Base-by-base conservation (phyloP, 495 filamentous ascomycete species). In the Podospora fimiseda region DNA sequence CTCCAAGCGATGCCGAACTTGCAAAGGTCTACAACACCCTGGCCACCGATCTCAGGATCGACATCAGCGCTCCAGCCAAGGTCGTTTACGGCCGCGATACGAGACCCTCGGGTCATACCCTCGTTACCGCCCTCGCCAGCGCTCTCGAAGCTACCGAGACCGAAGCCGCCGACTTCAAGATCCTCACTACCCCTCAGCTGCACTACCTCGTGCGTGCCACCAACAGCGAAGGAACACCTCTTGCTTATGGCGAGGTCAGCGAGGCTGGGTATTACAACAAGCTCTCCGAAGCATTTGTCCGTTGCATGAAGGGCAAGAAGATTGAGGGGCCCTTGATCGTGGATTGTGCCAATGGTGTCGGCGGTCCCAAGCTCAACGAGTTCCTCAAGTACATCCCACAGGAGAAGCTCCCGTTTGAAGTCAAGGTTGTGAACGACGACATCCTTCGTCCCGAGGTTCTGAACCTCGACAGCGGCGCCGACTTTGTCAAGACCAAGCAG, bases 401-500 rank as follows among this genome's bases (percentile, higher is more conserved):
- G 55, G 71, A 77, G 55, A 77, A 84, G 62, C 79, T 85, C 57
- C 75, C 75, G 19, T 60, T 96, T 24, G 82, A 95, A 42, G 86
- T 95, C 65, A 89, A 85, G 66, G 80, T 97, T 22, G 78, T 91
- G 64, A 96, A 97, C 60, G 90, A 96, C 67, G 84, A 93, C 67
- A 85, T 96, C 24, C 80, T 92, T 52, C 84, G 88, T 49, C 88
- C 92, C 24, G 89, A 96, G 58, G 80, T 82, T 45, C 74, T 98
- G 58, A 98, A 98, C 67, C 79, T 86, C 23, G 87, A 95, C 62
- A 89, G 89, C 61, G 93, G 93, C 69, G 93, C 93, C 66, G 93
- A 98, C 65, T 96, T 84, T 54, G 94, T 98, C 55, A 98, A 98
- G 70, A 97, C 93, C 11, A 88, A 89, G 68, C 94, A 97, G 72